Percentiles rank a stretch among this genome's conserved stretches.
Conservation (phyloP, 2,329 filamentous ascomycete species). For the Fusarium sarcochroum region DNA sequence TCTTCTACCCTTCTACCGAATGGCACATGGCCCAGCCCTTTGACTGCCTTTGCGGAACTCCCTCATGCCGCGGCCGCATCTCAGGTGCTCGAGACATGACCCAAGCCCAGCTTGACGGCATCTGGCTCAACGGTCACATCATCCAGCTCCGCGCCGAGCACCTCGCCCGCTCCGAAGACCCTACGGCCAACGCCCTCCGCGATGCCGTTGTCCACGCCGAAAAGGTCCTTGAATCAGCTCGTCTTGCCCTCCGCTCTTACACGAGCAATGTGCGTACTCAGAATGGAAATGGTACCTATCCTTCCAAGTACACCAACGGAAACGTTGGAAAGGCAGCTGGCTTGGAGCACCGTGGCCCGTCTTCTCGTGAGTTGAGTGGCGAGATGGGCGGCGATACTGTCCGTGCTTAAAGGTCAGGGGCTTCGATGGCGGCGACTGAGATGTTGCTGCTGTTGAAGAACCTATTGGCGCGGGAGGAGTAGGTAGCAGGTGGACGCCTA, state of each 20-base stretch:
- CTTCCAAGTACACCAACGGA: constrained; percentile 42
- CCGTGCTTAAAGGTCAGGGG: constrained; percentile 39
- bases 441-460: constrained; percentile 30
- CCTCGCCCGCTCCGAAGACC: constrained; percentile 50
- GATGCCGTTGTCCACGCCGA: constrained; percentile 62
- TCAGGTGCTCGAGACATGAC: constrained; percentile 74
- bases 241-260: constrained; percentile 60
- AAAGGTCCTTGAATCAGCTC: constrained; percentile 62
- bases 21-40: constrained; percentile 82
- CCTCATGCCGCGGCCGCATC: constrained; percentile 73
- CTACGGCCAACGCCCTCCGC: constrained; percentile 59
- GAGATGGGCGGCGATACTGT: constrained; percentile 74
- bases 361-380: constrained; percentile 69
- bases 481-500: too few species aligned
- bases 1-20: constrained; percentile 83
- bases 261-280: constrained; percentile 23
- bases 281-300: constrained; percentile 34
- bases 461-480: constrained; percentile 18
- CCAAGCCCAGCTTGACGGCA: constrained; percentile 65
- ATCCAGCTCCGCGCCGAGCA: constrained; percentile 66
- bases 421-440: constrained; percentile 15
- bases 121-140: constrained; percentile 75
- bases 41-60: constrained; percentile 71
- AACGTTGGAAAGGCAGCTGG: constrained; percentile 45
- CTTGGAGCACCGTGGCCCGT: constrained; percentile 60